Evolutionary conservation across 2,329 filamentous ascomycete species (phyloP).

Genomic region (Scleromitrula shiraiana): DNA sequence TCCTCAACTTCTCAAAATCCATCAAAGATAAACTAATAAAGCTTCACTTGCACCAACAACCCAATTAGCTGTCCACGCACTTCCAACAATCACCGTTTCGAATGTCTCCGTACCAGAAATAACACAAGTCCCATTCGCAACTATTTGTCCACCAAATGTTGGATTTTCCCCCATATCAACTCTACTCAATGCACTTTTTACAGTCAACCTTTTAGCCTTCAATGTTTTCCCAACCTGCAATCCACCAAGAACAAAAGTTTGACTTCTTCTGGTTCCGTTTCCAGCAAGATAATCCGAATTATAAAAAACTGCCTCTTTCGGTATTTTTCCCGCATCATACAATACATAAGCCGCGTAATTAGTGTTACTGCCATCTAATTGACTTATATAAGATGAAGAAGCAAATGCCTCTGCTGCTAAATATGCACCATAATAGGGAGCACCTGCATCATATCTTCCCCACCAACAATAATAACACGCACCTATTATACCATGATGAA

Average conservation of each 20-base stretch:
- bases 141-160: slow-evolving; percentile 39
- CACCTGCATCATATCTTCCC: slow-evolving; percentile 21
- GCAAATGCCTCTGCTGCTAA: slow-evolving; percentile 22
- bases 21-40: slow-evolving; percentile 37
- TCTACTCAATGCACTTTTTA: slow-evolving; percentile 35
- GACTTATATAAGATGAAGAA: slow-evolving; percentile 18
- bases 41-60: slow-evolving; percentile 40
- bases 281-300: slow-evolving; percentile 25
- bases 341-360: slow-evolving; percentile 21
- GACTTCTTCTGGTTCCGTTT: slow-evolving; percentile 16
- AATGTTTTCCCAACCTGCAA: slow-evolving; percentile 9
- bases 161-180: slow-evolving; percentile 37
- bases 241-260: slow-evolving; percentile 19
- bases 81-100: slow-evolving; percentile 30
- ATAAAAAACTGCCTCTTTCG: slow-evolving; percentile 19
- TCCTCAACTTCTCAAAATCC: not conserved
- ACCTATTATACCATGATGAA: slow-evolving; percentile 26
- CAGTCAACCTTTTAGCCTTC: slow-evolving; percentile 29
- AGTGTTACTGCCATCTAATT: slow-evolving; percentile 18
- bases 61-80: slow-evolving; percentile 34
- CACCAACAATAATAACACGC: slow-evolving; percentile 30
- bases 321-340: slow-evolving; percentile 13
- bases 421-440: slow-evolving; percentile 27
- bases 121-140: slow-evolving; percentile 38
- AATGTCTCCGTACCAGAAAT: slow-evolving; percentile 34